Evolutionary conservation across 2,329 filamentous ascomycete genomes (phyloP), one percentile per base, ranked within the genome.

Genomic region (Sarocladium oryzae): DNA sequence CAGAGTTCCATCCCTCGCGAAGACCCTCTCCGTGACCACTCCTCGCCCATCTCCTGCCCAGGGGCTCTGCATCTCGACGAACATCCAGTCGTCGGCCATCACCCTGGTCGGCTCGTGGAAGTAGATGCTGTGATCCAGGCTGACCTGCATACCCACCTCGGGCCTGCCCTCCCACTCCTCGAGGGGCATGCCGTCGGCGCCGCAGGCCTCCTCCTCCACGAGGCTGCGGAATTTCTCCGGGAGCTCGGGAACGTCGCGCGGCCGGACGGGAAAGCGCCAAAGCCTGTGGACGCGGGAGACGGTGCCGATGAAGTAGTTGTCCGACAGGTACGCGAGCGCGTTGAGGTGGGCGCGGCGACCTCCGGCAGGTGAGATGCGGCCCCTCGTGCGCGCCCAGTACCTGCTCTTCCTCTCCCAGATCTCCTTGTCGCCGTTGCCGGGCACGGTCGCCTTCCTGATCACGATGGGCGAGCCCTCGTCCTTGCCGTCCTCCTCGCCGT

Each of bases 291-390:
- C 84, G 18, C 89, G 82, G 24, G 85, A 76, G 7, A 96, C 82
- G 2, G 91, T 96, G 35, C 88, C 91, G 66, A 97, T 91, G 69
- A 99, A 97, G 71, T 88, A 93, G 63, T 81, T 87, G 69, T 97
- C 92, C 23, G 85, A 89, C 73, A 97, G 88, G 72, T 97, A 99
- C 21, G 92, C 92, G 55, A 99, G 76, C 8, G 93, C 93, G 33
- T 81, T 86, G 32, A 96, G 74, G 64, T 97, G 91, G 10, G 90
- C 89, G 60, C 86, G 80, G 56, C 85, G 81, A 1, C 89, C 89
- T 18, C 88, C 89, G 3, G 75, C 75, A 1, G 79, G 76, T 37
- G 84, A 86, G 60, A 97, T 93, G 52, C 68, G 75, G 28, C 90
- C 90, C 49, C 84, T 73, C 9, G 86, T 84, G 50, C 85, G 83